Evolutionary conservation across 2,329 filamentous ascomycete genomes (phyloP).

Genomic region (Colletotrichum sp.): DNA sequence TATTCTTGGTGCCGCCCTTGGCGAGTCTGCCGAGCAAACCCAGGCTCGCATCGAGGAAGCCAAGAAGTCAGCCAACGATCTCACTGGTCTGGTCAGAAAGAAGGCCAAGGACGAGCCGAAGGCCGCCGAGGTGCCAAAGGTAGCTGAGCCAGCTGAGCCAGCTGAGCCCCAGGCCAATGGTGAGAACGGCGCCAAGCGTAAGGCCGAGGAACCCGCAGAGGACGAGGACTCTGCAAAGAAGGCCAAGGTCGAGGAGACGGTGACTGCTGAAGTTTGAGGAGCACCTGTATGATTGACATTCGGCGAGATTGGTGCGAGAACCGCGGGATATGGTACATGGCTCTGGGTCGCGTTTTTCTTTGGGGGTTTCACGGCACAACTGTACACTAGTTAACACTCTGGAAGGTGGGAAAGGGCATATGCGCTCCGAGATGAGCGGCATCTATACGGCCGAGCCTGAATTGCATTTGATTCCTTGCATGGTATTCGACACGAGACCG

Average conservation of each 20-base stretch:
- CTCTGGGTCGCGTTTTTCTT: background rate
- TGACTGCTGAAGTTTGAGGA: constrained; percentile 20
- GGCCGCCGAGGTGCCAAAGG: background rate
- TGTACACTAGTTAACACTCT: constrained; percentile 9
- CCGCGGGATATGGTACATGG: background rate
- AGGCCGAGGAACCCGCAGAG: constrained; percentile 49
- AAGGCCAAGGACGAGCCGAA: constrained; percentile 55
- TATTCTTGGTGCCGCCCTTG: constrained; percentile 66
- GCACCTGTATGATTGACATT: background rate
- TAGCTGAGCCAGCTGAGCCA: constrained; percentile 16
- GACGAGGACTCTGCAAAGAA: constrained; percentile 35
- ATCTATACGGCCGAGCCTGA: background rate
- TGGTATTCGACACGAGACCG: background rate
- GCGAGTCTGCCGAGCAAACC: constrained; percentile 64
- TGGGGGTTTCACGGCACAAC: constrained; percentile 3
- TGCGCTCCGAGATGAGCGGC: background rate
- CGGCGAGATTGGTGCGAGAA: background rate
- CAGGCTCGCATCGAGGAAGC: constrained; percentile 72
- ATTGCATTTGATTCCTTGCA: background rate
- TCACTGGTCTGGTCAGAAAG: constrained; percentile 76
- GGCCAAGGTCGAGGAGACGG: constrained; percentile 34
- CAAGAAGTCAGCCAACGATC: constrained; percentile 74
- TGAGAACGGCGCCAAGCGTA: constrained; percentile 55
- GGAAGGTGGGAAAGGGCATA: background rate
- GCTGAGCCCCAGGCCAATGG: constrained; percentile 24